Base-by-base conservation (phyloP, 1,284 basidiomycete species). In the Dichomitus squalens region DNA sequence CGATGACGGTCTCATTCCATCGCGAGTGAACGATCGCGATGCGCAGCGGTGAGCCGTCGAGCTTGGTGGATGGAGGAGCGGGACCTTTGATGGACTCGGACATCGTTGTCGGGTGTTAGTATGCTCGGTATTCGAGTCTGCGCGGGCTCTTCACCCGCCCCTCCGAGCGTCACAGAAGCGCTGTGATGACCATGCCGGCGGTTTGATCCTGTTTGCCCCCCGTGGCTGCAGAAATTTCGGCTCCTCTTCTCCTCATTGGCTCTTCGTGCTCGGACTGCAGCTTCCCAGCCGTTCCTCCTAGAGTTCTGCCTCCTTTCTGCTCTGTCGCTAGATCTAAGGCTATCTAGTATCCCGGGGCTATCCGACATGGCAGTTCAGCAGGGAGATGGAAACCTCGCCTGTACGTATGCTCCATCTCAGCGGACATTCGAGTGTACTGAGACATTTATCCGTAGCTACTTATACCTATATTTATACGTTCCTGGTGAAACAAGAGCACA, bases 21-120 rank as follows among this genome's bases (percentile, higher is more conserved):
- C 93, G 81, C 18, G 93, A 92, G 72, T 96, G 95, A 4, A 98
- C 90, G 69, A 98, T 95, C 65, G 91, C 92, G 59, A 96, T 77
- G 57, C 94, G 87, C 60, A 95, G 80, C 40, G 79, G 64, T 3
- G 92, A 89, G 50, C 94, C 94, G 68, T 96, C 92, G 77, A 86
- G 83, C 44, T 82, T 75, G 39, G 77, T 78, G 53, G 83, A 72
- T 44, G 88, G 81, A 34, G 84, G 79, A 8, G 81, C 77, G 57
- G 89, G 83, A 49, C 93, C 92, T 78, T 96, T 96, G 82, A 96
- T 84, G 66, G 82, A 76, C 68, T 71, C 59, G 56, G 70, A 81
- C 83, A 69, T 70, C 53, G 68, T 68, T 43, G 52, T 52, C 35
- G 46, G 50, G 38, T 41, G 54, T 49, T 52, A 46, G 60, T 18